phyloP scores from a whole-genome alignment of 1,284 basidiomycete species.

The Melampsora larici-populina region DNA sequence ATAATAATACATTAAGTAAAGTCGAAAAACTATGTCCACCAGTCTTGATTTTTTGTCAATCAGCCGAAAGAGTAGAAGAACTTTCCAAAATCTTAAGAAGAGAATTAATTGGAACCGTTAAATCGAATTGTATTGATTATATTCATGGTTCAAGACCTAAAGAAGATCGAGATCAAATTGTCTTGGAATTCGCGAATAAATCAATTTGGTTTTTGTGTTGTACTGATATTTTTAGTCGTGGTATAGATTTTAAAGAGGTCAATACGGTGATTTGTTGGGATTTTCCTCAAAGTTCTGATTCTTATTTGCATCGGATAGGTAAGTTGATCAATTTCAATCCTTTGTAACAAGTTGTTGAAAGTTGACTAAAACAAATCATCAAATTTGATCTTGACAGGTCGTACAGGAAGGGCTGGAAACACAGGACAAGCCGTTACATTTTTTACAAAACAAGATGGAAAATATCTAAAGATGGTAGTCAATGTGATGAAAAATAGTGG shows the following conservation, averaged over 20 bases:
- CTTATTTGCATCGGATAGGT: slow-evolving; percentile 93
- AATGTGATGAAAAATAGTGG: slow-evolving; percentile 90
- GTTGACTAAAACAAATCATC: slow-evolving; percentile 44
- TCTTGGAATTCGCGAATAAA: slow-evolving; percentile 77
- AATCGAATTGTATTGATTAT: slow-evolving; percentile 60
- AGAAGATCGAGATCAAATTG: slow-evolving; percentile 79
- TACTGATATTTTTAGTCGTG: slow-evolving; percentile 91
- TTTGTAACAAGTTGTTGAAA: slow-evolving; percentile 1
- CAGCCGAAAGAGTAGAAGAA: slow-evolving; percentile 83
- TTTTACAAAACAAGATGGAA: slow-evolving; percentile 89
- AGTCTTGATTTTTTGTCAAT: slow-evolving; percentile 87
- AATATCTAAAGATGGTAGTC: slow-evolving; percentile 81
- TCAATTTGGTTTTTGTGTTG: slow-evolving; percentile 82
- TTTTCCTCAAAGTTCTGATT: slow-evolving; percentile 88
- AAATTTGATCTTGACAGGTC: slow-evolving; percentile 47
- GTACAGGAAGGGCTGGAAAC: slow-evolving; percentile 87
- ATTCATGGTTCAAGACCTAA: slow-evolving; percentile 84
- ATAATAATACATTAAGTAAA: slow-evolving; percentile 72
- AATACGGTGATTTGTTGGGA: slow-evolving; percentile 82
- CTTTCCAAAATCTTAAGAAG: slow-evolving; percentile 75
- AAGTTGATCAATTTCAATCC: not conserved
- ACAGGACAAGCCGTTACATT: slow-evolving; percentile 90
- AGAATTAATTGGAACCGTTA: slow-evolving; percentile 75
- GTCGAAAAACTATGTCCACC: slow-evolving; percentile 69
- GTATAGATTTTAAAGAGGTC: slow-evolving; percentile 96